Evolutionary conservation across 345 rosid species (phyloP).

Genomic region (Nephelium lappaceum): DNA sequence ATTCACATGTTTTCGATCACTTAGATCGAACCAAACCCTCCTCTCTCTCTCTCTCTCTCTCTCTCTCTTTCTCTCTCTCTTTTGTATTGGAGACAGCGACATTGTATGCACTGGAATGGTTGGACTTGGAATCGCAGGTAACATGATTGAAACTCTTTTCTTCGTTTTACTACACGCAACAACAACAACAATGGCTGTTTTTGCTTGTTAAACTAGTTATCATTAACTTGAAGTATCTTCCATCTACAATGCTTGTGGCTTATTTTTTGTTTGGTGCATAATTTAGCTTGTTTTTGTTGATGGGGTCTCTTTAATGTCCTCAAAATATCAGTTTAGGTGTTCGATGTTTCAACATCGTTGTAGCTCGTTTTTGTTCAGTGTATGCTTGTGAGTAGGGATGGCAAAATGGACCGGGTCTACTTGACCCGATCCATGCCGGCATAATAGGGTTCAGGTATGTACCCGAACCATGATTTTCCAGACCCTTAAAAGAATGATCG

Average conservation of each 20-base stretch:
- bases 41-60: background rate
- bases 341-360: background rate
- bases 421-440: too few species aligned
- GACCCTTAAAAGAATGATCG: too few species aligned
- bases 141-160: constrained; percentile 9
- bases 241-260: background rate
- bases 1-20: constrained; percentile 4
- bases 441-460: too few species aligned
- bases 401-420: too few species aligned
- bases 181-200: background rate
- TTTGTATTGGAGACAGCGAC: background rate
- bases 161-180: background rate
- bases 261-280: background rate
- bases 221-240: background rate
- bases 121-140: constrained; percentile 18
- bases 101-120: background rate
- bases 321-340: background rate
- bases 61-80: too few species aligned
- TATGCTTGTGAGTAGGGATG: too few species aligned
- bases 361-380: background rate
- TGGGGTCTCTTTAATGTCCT: background rate
- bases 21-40: background rate
- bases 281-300: background rate
- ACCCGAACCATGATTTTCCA: too few species aligned
- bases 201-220: background rate